A percentile compares a stretch with the other conserved stretches of the same genome.
Evolutionary conservation across 2,329 filamentous ascomycete genomes (phyloP).

Genomic region (Aspergillus luchuensis): DNA sequence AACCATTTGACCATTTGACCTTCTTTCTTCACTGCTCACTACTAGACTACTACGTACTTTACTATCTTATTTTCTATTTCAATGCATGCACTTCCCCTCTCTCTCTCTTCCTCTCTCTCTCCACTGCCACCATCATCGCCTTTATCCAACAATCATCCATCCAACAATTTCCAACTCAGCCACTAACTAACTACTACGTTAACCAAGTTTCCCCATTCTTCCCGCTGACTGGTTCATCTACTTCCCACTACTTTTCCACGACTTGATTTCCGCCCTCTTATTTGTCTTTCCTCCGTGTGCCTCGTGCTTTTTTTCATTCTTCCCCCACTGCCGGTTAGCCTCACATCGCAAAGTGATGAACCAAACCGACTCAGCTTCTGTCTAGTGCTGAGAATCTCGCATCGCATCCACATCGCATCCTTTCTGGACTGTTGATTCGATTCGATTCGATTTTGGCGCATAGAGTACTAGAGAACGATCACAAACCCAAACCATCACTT

Average conservation of each 20-base stretch:
- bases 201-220: neutral
- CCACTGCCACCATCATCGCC: neutral
- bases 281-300: neutral
- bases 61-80: neutral
- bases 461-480: neutral
- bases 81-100: neutral
- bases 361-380: neutral
- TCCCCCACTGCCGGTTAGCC: neutral
- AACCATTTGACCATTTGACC: too few species aligned
- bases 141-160: neutral
- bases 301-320: neutral
- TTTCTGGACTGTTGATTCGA: neutral
- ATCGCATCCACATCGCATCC: neutral
- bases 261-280: too few species aligned
- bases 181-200: too few species aligned
- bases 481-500: too few species aligned
- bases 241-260: neutral
- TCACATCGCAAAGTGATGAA: neutral
- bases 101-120: neutral
- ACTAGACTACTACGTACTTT: too few species aligned
- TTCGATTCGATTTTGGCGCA: neutral
- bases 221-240: neutral
- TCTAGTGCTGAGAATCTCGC: conserved; percentile 6
- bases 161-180: neutral
- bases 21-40: neutral